phyloP scores from a whole-genome alignment of 352 stramenopile species.

The Achlya hypogyna region DNA sequence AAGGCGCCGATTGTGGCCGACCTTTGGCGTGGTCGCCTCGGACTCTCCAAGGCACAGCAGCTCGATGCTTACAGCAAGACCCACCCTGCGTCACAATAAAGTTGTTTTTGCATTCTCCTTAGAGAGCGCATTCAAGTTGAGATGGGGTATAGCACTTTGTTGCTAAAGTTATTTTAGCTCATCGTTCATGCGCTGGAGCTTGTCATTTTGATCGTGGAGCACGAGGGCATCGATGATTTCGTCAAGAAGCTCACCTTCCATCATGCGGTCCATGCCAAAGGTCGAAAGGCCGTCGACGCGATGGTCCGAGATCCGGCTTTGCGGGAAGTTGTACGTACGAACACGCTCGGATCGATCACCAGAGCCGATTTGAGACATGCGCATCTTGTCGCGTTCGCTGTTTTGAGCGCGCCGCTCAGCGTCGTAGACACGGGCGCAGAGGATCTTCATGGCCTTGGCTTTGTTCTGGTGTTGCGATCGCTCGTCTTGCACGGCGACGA shows the following conservation, averaged over 20 bases:
- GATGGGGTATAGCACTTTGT: too few species aligned
- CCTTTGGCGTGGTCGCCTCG: constrained; percentile 59
- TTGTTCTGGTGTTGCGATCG: constrained; percentile 98
- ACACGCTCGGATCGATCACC: constrained; percentile 95
- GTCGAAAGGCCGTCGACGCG: constrained; percentile 82
- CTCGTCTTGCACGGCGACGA: constrained; percentile 87
- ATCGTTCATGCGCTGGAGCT: constrained; percentile 56
- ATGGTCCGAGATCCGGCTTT: constrained; percentile 95
- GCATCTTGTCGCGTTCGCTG: constrained; percentile 47
- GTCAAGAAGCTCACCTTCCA: constrained; percentile 82
- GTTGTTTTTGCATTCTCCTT: too few species aligned
- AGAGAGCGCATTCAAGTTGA: too few species aligned
- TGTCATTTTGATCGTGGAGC: constrained; percentile 65
- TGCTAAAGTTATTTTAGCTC: constrained; percentile 2
- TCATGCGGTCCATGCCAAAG: constrained; percentile 85
- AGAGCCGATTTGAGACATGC: constrained; percentile 88
- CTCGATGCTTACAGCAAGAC: constrained; percentile 21
- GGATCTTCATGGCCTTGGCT: constrained; percentile 95
- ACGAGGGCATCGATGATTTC: constrained; percentile 82
- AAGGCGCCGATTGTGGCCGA: constrained; percentile 36
- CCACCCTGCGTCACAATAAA: not conserved
- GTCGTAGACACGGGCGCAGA: constrained; percentile 93
- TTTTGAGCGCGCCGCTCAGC: constrained; percentile 74
- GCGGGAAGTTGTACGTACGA: constrained; percentile 97
- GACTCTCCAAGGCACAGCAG: constrained; percentile 41